Percentiles rank a stretch among this genome's conserved stretches.
These are phyloP conservation scores for Paraphoma sp. DNA, from an alignment of 2,329 filamentous ascomycete species.

Conservation along the genomic window DNA sequence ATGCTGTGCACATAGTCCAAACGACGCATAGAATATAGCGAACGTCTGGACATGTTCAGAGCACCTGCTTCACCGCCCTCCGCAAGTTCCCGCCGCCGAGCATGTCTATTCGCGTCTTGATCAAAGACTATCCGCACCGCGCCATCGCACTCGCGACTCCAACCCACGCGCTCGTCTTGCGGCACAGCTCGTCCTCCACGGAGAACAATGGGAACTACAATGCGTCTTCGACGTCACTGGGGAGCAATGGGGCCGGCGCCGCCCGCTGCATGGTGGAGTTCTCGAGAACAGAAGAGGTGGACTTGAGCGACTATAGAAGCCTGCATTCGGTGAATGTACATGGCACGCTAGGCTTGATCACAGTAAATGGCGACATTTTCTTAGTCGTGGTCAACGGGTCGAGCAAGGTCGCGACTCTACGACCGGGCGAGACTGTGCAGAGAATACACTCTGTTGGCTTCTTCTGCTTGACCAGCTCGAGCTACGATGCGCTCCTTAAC, in stretches of 20 bases:
- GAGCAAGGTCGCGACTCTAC: conserved; percentile 77
- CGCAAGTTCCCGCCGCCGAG: conserved; percentile 24
- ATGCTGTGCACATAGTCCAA: conserved; percentile 2
- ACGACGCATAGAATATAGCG: conserved; percentile 1
- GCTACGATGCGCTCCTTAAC: conserved; percentile 79
- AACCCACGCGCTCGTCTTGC: conserved; percentile 82
- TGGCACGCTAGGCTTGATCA: conserved; percentile 87
- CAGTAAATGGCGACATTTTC: conserved; percentile 84
- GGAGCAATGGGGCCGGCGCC: conserved; percentile 46
- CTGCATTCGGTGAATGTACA: conserved; percentile 77
- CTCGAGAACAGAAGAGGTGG: conserved; percentile 65
- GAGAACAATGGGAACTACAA: conserved; percentile 60
- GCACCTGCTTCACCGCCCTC: conserved; percentile 6
- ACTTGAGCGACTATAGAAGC: conserved; percentile 78
- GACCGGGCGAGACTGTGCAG: conserved; percentile 88
- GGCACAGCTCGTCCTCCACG: conserved; percentile 72
- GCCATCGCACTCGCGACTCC: conserved; percentile 85
- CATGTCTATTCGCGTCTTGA: conserved; percentile 72
- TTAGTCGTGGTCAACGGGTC: conserved; percentile 86
- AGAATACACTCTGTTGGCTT: conserved; percentile 88
- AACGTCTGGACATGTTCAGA: conserved; percentile 31
- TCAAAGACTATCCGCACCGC: conserved; percentile 85
- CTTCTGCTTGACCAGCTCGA: conserved; percentile 83
- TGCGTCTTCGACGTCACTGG: conserved; percentile 63
- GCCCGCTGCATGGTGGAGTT: conserved; percentile 89